Conservation (phyloP, 345 rosid genomes). For the Rubroshorea leprosula region DNA sequence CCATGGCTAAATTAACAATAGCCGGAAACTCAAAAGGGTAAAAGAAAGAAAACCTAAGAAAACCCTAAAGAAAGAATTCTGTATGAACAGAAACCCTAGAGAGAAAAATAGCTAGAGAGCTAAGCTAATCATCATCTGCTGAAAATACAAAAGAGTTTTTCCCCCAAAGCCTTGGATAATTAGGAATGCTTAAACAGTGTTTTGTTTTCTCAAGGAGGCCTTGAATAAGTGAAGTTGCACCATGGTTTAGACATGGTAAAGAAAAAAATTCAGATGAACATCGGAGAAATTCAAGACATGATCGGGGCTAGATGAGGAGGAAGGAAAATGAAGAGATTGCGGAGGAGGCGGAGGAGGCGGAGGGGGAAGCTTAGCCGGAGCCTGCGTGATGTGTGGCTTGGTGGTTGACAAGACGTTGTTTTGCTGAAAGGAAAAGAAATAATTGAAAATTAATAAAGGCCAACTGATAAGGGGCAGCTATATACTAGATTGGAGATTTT, state of each 20-base stretch:
- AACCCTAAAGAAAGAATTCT: conserved; percentile 35
- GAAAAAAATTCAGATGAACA: conserved; percentile 13
- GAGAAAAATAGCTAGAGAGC: conserved; percentile 20
- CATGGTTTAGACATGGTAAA: conserved; percentile 26
- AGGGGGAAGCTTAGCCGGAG: conserved; percentile 22
- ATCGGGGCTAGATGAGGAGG: conserved; percentile 12
- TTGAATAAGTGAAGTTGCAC: conserved; percentile 54
- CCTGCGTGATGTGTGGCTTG: conserved; percentile 48
- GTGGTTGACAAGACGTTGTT: conserved; percentile 64
- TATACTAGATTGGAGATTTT: conserved; percentile 12
- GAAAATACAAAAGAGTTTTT: conserved; percentile 2
- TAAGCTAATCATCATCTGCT: conserved; percentile 14
- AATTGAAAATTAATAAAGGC: conserved; percentile 32
- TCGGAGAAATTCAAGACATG: not conserved
- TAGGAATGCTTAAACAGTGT: conserved; percentile 9
- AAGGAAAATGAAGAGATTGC: conserved; percentile 7
- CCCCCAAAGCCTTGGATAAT: conserved; percentile 19
- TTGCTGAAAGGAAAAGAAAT: conserved; percentile 32
- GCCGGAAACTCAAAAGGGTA: not conserved
- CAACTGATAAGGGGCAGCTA: conserved; percentile 44
- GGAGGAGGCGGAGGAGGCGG: conserved; percentile 7
- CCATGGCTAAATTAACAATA: conserved; percentile 38
- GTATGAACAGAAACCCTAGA: conserved; percentile 28
- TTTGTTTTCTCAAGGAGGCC: conserved; percentile 18
- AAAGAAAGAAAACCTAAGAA: conserved; percentile 20